Conservation (phyloP, 163 green algal genomes). For the Scenedesmus sp. region DNA sequence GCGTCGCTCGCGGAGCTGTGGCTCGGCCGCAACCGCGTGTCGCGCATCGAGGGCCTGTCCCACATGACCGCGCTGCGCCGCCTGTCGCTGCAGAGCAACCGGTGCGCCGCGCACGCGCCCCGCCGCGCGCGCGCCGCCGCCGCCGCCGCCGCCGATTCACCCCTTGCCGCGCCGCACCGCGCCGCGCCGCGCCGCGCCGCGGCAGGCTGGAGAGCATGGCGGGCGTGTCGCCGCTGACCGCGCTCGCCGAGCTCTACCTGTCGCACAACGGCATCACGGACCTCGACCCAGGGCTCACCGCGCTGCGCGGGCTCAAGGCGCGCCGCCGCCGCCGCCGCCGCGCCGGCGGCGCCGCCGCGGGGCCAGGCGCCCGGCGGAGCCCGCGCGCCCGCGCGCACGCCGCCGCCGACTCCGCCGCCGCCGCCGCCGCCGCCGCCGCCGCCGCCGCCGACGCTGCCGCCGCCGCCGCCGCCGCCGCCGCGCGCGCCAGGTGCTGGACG, state of each 20-base stretch:
- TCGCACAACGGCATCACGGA: constrained; percentile 87
- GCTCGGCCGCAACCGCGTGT: constrained; percentile 93
- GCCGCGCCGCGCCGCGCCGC: not conserved
- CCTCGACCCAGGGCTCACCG: constrained; percentile 60
- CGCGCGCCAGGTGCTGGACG: constrained; percentile 70
- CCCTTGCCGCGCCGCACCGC: too few species aligned
- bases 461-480: not conserved
- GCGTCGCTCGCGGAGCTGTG: constrained; percentile 84
- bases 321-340: not conserved
- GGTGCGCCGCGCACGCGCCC: constrained; percentile 47
- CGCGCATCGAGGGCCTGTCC: constrained; percentile 54
- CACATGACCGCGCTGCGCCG: constrained; percentile 64
- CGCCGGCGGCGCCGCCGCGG: too few species aligned
- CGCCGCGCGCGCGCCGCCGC: too few species aligned
- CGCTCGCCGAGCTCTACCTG: constrained; percentile 93
- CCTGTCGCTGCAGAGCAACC: constrained; percentile 92
- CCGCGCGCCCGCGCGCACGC: too few species aligned
- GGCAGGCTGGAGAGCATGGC: constrained; percentile 72
- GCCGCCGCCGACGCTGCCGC: not conserved
- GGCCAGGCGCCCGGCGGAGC: too few species aligned
- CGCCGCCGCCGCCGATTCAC: too few species aligned
- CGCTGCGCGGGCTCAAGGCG: constrained; percentile 65
- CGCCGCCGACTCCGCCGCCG: not conserved
- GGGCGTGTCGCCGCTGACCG: constrained; percentile 74
- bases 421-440: not conserved